Conservation (phyloP, 2,329 filamentous ascomycete genomes). For the Aspergillus felis region DNA sequence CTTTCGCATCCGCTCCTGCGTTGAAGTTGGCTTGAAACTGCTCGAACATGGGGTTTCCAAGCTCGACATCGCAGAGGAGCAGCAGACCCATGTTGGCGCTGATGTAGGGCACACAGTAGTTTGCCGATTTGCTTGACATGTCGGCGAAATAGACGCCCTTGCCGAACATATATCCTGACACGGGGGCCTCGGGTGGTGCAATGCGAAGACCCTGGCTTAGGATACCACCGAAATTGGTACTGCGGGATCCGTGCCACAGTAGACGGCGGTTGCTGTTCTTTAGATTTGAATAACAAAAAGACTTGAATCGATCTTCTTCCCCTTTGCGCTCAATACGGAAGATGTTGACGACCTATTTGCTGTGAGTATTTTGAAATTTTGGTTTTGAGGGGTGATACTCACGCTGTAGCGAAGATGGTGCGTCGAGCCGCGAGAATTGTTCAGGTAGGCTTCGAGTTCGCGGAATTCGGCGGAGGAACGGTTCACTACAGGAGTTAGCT, state of each 20-base stretch:
- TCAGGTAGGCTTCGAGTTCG: slow-evolving; percentile 64
- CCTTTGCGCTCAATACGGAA: slow-evolving; percentile 77
- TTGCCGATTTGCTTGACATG: slow-evolving; percentile 76
- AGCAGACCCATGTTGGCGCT: slow-evolving; percentile 70
- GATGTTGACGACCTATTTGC: slow-evolving; percentile 60
- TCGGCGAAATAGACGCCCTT: slow-evolving; percentile 88
- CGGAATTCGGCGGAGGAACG: slow-evolving; percentile 58
- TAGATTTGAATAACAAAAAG: slow-evolving; percentile 50
- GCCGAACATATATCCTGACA: slow-evolving; percentile 80
- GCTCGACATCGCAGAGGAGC: slow-evolving; percentile 78
- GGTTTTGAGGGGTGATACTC: not conserved
- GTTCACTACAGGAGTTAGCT: slow-evolving; percentile 44
- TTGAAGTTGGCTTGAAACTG: slow-evolving; percentile 55
- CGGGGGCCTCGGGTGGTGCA: slow-evolving; percentile 72
- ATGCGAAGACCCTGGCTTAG: slow-evolving; percentile 85
- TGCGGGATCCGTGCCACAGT: slow-evolving; percentile 82
- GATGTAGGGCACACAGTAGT: slow-evolving; percentile 63
- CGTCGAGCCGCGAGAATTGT: slow-evolving; percentile 62
- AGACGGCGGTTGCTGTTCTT: slow-evolving; percentile 65
- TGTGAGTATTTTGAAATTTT: not conserved
- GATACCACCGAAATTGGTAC: slow-evolving; percentile 83
- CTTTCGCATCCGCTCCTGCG: slow-evolving; percentile 62
- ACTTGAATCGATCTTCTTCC: slow-evolving; percentile 65
- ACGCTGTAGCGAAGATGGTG: slow-evolving; percentile 51
- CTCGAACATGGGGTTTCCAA: slow-evolving; percentile 70